These are phyloP conservation scores for Eucalyptus fibrosa DNA, from an alignment of 345 rosid genomes.

Conservation along the genomic window DNA sequence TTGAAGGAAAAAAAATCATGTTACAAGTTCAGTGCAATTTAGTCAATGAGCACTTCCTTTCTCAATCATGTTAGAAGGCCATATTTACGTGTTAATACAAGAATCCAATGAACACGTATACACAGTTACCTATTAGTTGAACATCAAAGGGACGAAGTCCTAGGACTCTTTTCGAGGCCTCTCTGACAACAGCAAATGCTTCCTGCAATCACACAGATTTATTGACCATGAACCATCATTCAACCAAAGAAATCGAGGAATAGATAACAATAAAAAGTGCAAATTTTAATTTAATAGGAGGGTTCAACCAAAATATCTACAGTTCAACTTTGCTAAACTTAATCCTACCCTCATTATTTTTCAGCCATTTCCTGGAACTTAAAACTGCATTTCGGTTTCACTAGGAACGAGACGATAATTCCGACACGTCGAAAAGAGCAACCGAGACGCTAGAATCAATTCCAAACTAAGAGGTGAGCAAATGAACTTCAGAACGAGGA, in stretches of 20 bases:
- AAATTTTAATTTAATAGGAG: neutral
- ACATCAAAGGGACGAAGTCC: constrained; percentile 94
- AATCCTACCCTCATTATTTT: neutral
- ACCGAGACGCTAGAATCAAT: neutral
- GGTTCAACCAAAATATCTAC: neutral
- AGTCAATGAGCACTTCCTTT: neutral
- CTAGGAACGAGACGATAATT: neutral
- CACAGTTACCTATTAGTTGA: constrained; percentile 61
- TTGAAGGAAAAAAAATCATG: neutral
- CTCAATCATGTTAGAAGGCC: neutral
- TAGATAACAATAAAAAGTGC: neutral
- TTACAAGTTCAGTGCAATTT: neutral
- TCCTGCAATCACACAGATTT: constrained; percentile 32
- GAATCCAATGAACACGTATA: neutral
- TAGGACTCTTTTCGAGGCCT: constrained; percentile 81
- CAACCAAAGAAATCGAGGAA: neutral
- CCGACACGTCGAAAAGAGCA: neutral
- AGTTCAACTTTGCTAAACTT: neutral
- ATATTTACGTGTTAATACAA: neutral
- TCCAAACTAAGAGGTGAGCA: neutral
- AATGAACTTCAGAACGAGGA: neutral
- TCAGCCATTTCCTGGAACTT: neutral
- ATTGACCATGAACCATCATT: neutral
- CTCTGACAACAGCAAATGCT: constrained; percentile 92
- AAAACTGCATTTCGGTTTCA: neutral